Evolutionary conservation across 169 alveolate genomes (phyloP).

Genomic region (Plasmodium adleri): DNA sequence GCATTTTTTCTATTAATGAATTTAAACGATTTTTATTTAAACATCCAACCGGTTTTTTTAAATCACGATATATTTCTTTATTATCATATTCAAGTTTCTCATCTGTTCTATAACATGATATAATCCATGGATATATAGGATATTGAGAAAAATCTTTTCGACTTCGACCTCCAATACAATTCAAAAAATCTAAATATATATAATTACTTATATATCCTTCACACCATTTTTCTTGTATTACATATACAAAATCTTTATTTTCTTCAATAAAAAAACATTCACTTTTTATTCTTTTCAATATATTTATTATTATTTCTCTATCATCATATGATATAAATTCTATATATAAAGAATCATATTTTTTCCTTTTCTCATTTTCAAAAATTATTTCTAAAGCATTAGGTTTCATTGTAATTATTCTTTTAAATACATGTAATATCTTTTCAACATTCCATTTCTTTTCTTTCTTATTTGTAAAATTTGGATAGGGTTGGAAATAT

Average conservation of each 20-base stretch:
- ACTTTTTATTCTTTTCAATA: conserved; percentile 78
- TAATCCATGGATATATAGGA: conserved; percentile 98
- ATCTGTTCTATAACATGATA: conserved; percentile 87
- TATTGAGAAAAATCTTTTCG: conserved; percentile 95
- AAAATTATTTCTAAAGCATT: conserved; percentile 89
- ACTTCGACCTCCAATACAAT: conserved; percentile 94
- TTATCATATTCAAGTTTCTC: conserved; percentile 79
- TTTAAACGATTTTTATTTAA: conserved; percentile 87
- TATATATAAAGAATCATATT: conserved; percentile 84
- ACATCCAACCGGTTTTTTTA: conserved; percentile 94
- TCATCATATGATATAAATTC: conserved; percentile 84
- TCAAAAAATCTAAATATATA: conserved; percentile 94
- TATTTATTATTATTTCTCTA: conserved; percentile 82
- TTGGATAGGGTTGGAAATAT: conserved; percentile 88
- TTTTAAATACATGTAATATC: conserved; percentile 84
- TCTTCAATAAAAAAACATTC: conserved; percentile 81
- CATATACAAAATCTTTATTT: conserved; percentile 82
- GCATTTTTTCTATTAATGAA: conserved; percentile 88
- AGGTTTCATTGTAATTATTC: conserved; percentile 86
- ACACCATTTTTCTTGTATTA: conserved; percentile 90
- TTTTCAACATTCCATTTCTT: conserved; percentile 83
- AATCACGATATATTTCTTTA: conserved; percentile 89
- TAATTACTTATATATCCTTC: conserved; percentile 94
- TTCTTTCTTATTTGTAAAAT: conserved; percentile 86
- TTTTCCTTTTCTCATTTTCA: conserved; percentile 79